Base-by-base conservation (phyloP, 2,329 filamentous ascomycete genomes). In the Aspergillus pseudoviridinutans region DNA sequence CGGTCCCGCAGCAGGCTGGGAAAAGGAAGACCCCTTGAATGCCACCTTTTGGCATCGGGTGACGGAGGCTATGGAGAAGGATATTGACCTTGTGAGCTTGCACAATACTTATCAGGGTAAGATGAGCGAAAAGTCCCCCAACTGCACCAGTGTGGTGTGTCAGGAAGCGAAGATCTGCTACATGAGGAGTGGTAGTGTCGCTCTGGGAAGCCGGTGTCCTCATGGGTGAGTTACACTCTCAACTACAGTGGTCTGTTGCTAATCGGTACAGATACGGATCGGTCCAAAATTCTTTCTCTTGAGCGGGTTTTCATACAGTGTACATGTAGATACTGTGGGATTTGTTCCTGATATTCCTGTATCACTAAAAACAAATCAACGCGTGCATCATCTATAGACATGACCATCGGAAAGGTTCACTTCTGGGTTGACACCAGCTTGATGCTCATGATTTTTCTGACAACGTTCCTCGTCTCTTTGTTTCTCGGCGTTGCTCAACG, bases 1-100 rank as follows among this genome's bases (percentile, higher is more conserved):
- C 55, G 79, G 76, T 0, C 61, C 68, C 2, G 72, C 74, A 0
- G 74, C 76, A 1, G 66, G 64, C 2, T 83, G 81, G 80, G 76
- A 79, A 2, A 61, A 58, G 1, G 65, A 75, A 49, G 81, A 79
- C 0, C 83, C 83, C 3, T 68, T 85, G 41, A 84, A 85, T 59
- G 82, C 80, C 0, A 84, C 81, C 0, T 86, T 84, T 67, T 85
- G 83, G 83, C 82, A 85, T 58, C 69, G 68, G 12, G 79, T 85
- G 4, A 85, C 82, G 0, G 82, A 83, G 61, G 80, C 79, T 1
- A 85, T 85, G 82, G 80, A 82, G 65, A 68, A 62, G 28, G 77
- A 85, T 54, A 68, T 71, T 3, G 74, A 65, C 2, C 72, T 86
- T n/a, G 81, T 82, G 6, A 74, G 68, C 38, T 65, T 71, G 42